A percentile compares a stretch with the other conserved stretches of the same genome.
Conservation (phyloP, 2,329 filamentous ascomycete genomes). For the Beauveria sp. region DNA sequence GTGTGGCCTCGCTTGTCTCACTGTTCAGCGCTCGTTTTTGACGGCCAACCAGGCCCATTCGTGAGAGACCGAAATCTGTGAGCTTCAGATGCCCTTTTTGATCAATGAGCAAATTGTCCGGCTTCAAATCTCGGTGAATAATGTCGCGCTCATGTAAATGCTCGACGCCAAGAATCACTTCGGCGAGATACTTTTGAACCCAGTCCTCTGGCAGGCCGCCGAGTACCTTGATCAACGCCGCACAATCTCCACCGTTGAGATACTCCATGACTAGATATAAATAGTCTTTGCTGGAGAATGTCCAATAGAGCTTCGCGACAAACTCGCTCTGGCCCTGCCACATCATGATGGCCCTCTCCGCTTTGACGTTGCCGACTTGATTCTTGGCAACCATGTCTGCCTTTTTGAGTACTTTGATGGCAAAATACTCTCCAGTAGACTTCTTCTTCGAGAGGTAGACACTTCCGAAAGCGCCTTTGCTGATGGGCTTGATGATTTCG, state of each 20-base stretch:
- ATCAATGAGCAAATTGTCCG: constrained; percentile 94
- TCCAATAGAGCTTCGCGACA: constrained; percentile 98
- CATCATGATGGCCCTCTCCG: constrained; percentile 99
- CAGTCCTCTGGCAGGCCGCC: constrained; percentile 92
- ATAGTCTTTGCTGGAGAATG: constrained; percentile 98
- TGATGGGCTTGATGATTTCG: constrained; percentile 98
- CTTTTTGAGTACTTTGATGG: constrained; percentile 97
- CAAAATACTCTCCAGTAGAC: constrained; percentile 95
- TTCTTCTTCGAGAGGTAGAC: constrained; percentile 99
- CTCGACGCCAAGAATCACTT: constrained; percentile 94
- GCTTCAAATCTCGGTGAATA: constrained; percentile 93
- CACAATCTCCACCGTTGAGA: constrained; percentile 93
- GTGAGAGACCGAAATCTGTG: constrained; percentile 93
- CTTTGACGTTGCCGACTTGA: constrained; percentile 97
- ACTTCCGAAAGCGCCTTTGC: constrained; percentile 95
- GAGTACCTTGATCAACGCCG: constrained; percentile 89
- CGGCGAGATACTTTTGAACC: constrained; percentile 95
- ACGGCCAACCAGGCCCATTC: constrained; percentile 93
- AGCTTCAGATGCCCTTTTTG: constrained; percentile 94
- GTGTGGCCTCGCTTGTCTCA: constrained; percentile 70
- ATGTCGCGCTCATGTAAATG: constrained; percentile 92
- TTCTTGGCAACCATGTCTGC: constrained; percentile 99
- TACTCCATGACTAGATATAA: constrained; percentile 99
- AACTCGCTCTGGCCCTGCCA: constrained; percentile 99
- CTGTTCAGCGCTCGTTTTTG: constrained; percentile 87